Base-by-base conservation (phyloP, 768 basidiomycete genomes). In the Imleria badia region DNA sequence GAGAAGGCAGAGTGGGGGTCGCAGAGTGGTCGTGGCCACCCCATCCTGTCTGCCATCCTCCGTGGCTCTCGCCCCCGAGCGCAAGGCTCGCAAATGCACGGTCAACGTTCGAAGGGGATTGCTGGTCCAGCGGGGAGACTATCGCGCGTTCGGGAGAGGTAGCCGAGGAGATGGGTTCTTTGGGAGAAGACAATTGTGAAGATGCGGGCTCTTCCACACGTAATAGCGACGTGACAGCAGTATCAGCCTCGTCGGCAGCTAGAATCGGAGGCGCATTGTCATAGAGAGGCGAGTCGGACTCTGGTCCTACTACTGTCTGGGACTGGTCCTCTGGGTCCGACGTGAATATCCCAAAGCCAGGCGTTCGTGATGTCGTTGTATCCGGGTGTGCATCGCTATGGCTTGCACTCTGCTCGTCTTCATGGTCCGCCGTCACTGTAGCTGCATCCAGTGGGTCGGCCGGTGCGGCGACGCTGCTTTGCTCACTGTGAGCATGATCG, bases 11-110 rank as follows among this genome's bases (percentile, higher is more conserved):
- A n/a, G 67, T 41, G 20, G 62, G 38, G 6, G 57, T 52, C 15
- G 63, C 35, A 45, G 31, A 42, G 12, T 50, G 31, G 22, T 76
- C 74, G 30, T 73, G 70, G 51, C 70, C 69, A 65, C 50, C 70
- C 75, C 77, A 74, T 23, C 78, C 75, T 22, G 73, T 70, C 58
- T 84, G 81, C 86, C 87, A 89, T 17, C 76, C 79, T 3, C 72
- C 68, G 10, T 72, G 63, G 40, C 62, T 63, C 64, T 83, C 81
- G 7, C 75, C 81, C 29, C 78, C 78, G 33, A 80, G 62, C 7
- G 76, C 73, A 22, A 81, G 73, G 52, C 77, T 81, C 59, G 78
- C 60, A 62, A 76, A 72, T 33, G 76, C 50, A 50, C 61, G 74
- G 10, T 69, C 65, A 44, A 72, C 15, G 31, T 45, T 50, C 31